Evolutionary conservation across 1,284 basidiomycete genomes (phyloP).

Genomic region (Sanguinoderma infundibulare): DNA sequence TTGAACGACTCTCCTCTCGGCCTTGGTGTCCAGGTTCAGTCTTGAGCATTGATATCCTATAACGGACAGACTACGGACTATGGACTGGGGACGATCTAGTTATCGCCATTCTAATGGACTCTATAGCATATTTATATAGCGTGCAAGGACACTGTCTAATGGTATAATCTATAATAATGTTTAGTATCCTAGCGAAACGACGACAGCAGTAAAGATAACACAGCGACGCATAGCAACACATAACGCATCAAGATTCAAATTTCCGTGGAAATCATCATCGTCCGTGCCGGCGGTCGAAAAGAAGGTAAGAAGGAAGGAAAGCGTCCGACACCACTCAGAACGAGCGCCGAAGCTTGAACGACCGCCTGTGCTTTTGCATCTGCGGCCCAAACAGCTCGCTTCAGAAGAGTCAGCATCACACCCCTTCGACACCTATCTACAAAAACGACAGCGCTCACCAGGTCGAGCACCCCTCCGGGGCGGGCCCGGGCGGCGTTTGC

Average conservation of each 20-base stretch:
- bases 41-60: too few species aligned
- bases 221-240: neutral
- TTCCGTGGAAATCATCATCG: neutral
- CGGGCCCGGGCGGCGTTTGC: constrained; percentile 7
- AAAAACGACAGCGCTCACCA: constrained; percentile 9
- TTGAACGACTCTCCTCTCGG: neutral
- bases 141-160: neutral
- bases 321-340: neutral
- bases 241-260: neutral
- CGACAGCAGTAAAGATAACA: neutral
- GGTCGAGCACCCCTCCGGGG: constrained; percentile 6
- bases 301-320: too few species aligned
- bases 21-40: neutral
- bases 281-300: neutral
- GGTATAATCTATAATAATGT: neutral
- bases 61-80: neutral
- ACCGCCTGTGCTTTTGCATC: neutral
- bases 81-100: too few species aligned
- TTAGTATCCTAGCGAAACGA: neutral
- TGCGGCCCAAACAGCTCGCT: constrained; percentile 1
- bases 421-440: neutral
- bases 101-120: neutral
- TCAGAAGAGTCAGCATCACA: neutral
- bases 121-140: neutral
- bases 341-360: constrained; percentile 17